Evolutionary conservation across 345 rosid genomes (phyloP).

Genomic region (Syzygium jambos): DNA sequence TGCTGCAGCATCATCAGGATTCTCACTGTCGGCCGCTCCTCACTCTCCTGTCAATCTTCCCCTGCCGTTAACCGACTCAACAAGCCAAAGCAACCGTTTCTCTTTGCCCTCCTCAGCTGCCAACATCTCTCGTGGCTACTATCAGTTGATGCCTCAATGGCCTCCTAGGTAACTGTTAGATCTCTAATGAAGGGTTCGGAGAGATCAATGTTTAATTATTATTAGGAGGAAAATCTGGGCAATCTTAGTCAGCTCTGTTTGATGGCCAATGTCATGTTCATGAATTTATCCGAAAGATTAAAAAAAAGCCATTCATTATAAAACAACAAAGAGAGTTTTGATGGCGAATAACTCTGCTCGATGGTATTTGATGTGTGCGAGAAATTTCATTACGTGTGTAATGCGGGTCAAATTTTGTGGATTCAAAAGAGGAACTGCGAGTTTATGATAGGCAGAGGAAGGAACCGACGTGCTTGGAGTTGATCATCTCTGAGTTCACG

Average conservation of each 20-base stretch:
- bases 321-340: not conserved
- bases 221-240: not conserved
- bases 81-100: not conserved
- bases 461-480: not conserved
- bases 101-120: not conserved
- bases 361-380: not conserved
- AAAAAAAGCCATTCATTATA: not conserved
- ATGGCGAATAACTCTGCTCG: not conserved
- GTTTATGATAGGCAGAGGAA: not conserved
- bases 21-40: conserved; percentile 64
- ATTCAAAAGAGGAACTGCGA: not conserved
- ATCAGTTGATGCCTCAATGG: not conserved
- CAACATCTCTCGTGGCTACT: not conserved
- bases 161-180: not conserved
- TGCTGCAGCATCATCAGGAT: conserved; percentile 99
- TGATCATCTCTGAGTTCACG: not conserved
- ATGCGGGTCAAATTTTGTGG: not conserved
- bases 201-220: not conserved
- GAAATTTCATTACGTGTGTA: not conserved
- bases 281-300: not conserved
- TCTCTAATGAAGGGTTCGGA: not conserved
- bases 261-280: not conserved
- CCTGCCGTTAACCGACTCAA: conserved; percentile 16
- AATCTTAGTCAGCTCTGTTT: not conserved
- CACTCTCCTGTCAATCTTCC: conserved; percentile 44